Evolutionary conservation across 2,329 filamentous ascomycete genomes (phyloP), one percentile per base, ranked within the genome.

Genomic region (Fusarium transvaalense): DNA sequence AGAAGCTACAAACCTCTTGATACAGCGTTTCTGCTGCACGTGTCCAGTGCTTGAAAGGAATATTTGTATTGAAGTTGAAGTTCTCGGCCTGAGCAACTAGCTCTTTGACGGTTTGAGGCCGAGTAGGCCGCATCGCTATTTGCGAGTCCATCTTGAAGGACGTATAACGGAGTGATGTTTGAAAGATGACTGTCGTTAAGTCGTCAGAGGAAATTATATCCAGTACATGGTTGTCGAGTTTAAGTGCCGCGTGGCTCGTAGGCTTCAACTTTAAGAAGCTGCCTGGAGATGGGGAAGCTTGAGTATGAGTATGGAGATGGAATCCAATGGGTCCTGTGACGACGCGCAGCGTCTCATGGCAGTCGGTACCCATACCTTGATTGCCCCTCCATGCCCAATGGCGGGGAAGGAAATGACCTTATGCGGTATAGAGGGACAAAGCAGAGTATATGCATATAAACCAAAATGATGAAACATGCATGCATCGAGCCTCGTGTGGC

Each of bases 41-140:
- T 29, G 94, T 82, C 92, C 94, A 97, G 77, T 91, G 89, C 69
- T 90, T 91, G 58, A 98, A 84, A 4, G 91, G 87, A 53, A 97
- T 91, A 32, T 86, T 85, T 3, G 86, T 85, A 77, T 94, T 92
- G 82, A 94, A 98, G 59, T 91, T 88, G 77, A 96, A 97, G 68
- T 91, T 88, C 67, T 90, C 85, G 4, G 95, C 96, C 71, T 90
- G 89, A 31, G 86, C 84, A 13, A 90, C 88, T 63, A 98, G 91
- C 76, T 97, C 91, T 74, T 91, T 90, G 59, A 96, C 86, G 69
- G 85, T 94, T 79, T 77, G 80, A 39, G 94, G 94, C 74, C 82
- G 81, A 51, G 78, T 78, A 9, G 78, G 79, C 72, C 79, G 76
- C 74, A 77, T 75, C 41, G 64, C 57, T 19, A 73, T 63, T 50